A percentile compares a stretch with the other conserved stretches of the same genome.
Evolutionary conservation across 2,329 filamentous ascomycete genomes (phyloP).

Genomic region (Ilyonectria mors-panacis): DNA sequence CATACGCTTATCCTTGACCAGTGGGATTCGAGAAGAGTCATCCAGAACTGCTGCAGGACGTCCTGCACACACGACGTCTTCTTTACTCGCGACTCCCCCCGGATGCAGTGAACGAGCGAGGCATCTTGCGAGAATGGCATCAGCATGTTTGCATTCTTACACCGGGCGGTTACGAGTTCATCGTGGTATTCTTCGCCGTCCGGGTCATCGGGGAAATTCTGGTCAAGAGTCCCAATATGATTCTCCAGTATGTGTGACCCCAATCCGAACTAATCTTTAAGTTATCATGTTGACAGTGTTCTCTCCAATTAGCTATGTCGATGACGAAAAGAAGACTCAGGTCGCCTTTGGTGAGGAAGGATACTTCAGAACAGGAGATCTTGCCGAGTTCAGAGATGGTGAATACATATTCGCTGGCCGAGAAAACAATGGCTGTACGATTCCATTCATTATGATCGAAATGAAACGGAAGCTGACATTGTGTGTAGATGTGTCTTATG

Average conservation of each 20-base stretch:
- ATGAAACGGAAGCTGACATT: too few relatives aligned
- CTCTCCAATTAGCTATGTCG: slow-evolving; percentile 36
- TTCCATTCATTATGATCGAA: neutral
- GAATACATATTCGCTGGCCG: slow-evolving; percentile 41
- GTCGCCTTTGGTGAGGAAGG: slow-evolving; percentile 85
- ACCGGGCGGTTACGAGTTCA: slow-evolving; percentile 42
- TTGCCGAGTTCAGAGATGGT: slow-evolving; percentile 74
- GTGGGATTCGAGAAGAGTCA: slow-evolving; percentile 40
- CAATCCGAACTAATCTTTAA: neutral
- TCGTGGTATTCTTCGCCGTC: slow-evolving; percentile 43
- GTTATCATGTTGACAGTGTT: too few relatives aligned
- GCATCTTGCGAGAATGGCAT: slow-evolving; percentile 16
- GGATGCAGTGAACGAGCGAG: slow-evolving; percentile 15
- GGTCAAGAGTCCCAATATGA: slow-evolving; percentile 35
- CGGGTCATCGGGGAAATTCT: slow-evolving; percentile 40
- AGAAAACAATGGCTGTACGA: slow-evolving; percentile 38
- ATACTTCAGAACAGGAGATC: slow-evolving; percentile 94
- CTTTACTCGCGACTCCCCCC: slow-evolving; percentile 23
- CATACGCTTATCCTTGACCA: too few relatives aligned
- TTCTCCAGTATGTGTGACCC: slow-evolving; percentile 32
- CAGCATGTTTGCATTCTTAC: slow-evolving; percentile 35
- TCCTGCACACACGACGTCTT: slow-evolving; percentile 33
- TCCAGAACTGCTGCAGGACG: slow-evolving; percentile 38
- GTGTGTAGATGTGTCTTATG: slow-evolving; percentile 25
- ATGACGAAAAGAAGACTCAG: slow-evolving; percentile 79